Conservation (phyloP, 2,329 filamentous ascomycete genomes). For the Periconia sp. region DNA sequence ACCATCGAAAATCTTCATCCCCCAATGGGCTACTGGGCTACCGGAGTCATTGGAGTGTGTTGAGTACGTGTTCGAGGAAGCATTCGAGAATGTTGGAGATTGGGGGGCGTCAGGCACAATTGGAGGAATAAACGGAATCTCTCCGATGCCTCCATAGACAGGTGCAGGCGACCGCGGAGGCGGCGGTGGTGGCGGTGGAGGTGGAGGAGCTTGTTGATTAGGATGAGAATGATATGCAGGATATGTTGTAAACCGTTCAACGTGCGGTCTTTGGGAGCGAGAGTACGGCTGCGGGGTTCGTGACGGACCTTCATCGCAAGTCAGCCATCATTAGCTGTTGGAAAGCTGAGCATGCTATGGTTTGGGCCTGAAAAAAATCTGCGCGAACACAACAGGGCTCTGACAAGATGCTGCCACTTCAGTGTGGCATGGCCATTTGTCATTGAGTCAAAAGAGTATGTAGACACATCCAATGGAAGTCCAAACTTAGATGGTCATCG, state of each 20-base stretch:
- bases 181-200: slow-evolving; percentile 16
- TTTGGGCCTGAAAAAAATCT: no score
- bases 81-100: slow-evolving; percentile 51
- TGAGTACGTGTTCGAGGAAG: slow-evolving; percentile 49
- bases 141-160: no score
- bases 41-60: slow-evolving; percentile 43
- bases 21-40: slow-evolving; percentile 49
- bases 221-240: slow-evolving; percentile 26
- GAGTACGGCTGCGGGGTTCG: slow-evolving; percentile 36
- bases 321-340: no score
- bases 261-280: slow-evolving; percentile 34
- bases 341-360: no score
- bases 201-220: slow-evolving; percentile 6
- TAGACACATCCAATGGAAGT: no score
- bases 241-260: slow-evolving; percentile 35
- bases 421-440: no score
- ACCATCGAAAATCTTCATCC: slow-evolving; percentile 52
- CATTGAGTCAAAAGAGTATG: no score
- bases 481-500: no score
- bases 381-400: no score
- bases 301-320: slow-evolving; percentile 7
- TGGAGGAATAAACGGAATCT: slow-evolving; percentile 42
- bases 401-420: no score
- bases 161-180: slow-evolving; percentile 14
- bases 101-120: slow-evolving; percentile 46